Evolutionary conservation across 352 stramenopile species (phyloP).

Genomic region (Phytophthora macrochlamydospora): DNA sequence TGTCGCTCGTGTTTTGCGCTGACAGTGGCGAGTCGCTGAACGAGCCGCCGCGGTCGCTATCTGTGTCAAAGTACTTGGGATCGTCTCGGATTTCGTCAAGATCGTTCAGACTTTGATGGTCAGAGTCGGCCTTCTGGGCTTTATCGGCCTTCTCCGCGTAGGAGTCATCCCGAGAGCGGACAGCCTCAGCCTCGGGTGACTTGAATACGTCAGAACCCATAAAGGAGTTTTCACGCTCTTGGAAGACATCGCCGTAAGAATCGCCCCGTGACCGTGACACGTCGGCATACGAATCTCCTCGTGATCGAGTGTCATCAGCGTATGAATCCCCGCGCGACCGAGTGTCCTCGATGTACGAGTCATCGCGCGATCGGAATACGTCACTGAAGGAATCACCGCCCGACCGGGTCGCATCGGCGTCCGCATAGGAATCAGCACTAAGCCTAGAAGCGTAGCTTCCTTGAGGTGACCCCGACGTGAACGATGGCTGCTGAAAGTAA

Average conservation of each 20-base stretch:
- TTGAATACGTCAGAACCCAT: slow-evolving; percentile 17
- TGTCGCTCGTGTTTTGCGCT: slow-evolving; percentile 16
- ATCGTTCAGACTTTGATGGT: slow-evolving; percentile 33
- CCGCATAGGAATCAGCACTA: neutral
- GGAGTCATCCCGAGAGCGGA: slow-evolving; percentile 23
- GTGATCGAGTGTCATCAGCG: slow-evolving; percentile 24
- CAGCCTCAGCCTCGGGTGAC: neutral
- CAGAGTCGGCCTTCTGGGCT: slow-evolving; percentile 31
- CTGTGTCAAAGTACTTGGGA: slow-evolving; percentile 53
- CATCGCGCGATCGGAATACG: slow-evolving; percentile 24
- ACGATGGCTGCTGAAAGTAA: slow-evolving; percentile 39
- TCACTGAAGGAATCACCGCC: slow-evolving; percentile 20
- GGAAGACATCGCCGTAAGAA: slow-evolving; percentile 21
- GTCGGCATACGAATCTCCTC: slow-evolving; percentile 30
- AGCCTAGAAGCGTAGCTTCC: slow-evolving; percentile 36
- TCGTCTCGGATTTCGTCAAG: slow-evolving; percentile 27
- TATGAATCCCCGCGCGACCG: slow-evolving; percentile 33
- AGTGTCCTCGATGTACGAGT: slow-evolving; percentile 33
- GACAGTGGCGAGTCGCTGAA: slow-evolving; percentile 38
- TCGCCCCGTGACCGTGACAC: slow-evolving; percentile 29
- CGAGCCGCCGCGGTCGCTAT: slow-evolving; percentile 52
- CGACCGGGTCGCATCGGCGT: slow-evolving; percentile 14
- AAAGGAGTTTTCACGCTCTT: neutral
- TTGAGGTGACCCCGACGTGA: slow-evolving; percentile 4
- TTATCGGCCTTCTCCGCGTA: slow-evolving; percentile 39